Evolutionary conservation across 352 stramenopile species (phyloP), one percentile per base, ranked within the genome.

Genomic region (Elongisporangium anandrum): DNA sequence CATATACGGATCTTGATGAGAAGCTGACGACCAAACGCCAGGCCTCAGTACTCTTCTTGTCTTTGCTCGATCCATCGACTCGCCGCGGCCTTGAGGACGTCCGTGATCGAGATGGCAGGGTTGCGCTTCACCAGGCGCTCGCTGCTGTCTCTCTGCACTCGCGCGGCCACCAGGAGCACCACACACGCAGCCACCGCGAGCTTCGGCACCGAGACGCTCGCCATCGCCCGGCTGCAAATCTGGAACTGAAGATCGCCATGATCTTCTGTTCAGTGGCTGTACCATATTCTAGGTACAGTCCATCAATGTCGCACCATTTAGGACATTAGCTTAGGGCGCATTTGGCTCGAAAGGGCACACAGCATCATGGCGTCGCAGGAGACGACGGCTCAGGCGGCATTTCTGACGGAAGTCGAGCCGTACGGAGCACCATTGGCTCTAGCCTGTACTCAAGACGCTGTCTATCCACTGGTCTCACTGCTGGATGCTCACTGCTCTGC

Each of bases 391-490:
- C 26, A 38, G 26, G 49, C 51, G 15, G 62, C 52, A 52, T 68
- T 68, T 57, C 57, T 68, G 22, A 68, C 62, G 3, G 62, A 68
- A 61, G 62, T 65, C 15, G 34, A 39, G 7, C 51, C 57, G 62
- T 68, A 50, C 52, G 56, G 29, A 21, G 4, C 34, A 9, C 1
- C 34, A 20, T 39, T 17, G 22, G 12, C 34, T 17, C 21, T 51
- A 0, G 4, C 24, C 6, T 2, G 13, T n/a, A 50, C 2, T 39
- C 5, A 26, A 9, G 19, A 15, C 12, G 12, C 17, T 49, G 23
- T 9, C 5, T 24, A 17, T 54, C 41, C 10, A 12, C 1, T 38
- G 26, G 26, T 13, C 26, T 38, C 6, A 38, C 6, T 45, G 12
- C 34, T 45, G 34, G 34, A 16, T 51, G 13, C 22, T 15, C 23